These are phyloP conservation scores for Cutaneotrichosporon mucoides DNA, from an alignment of 1,284 basidiomycete species.

Conservation along the genomic window DNA sequence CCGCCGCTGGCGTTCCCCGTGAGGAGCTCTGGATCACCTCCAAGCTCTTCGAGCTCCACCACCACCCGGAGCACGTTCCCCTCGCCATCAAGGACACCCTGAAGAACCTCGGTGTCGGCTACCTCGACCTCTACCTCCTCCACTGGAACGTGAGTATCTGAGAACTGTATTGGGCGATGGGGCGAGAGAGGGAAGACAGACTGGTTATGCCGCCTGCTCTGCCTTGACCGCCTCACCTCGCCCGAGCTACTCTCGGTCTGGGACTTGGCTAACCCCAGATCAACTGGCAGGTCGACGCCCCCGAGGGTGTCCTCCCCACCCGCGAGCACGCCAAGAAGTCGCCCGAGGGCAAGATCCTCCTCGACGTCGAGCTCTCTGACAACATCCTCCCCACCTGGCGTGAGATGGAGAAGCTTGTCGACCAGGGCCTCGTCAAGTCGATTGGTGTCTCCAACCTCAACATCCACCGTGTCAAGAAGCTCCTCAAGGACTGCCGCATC, in stretches of 20 bases:
- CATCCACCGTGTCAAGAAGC: conserved; percentile 64
- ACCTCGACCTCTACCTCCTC: conserved; percentile 78
- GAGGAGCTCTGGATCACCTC: conserved; percentile 65
- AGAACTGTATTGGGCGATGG: background rate
- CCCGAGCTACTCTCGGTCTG: background rate
- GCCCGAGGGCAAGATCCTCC: conserved; percentile 50
- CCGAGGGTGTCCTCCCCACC: conserved; percentile 33
- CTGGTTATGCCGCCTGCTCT: background rate
- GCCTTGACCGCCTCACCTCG: background rate
- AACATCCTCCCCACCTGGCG: conserved; percentile 65
- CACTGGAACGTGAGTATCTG: conserved; percentile 59
- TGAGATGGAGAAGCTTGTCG: conserved; percentile 56
- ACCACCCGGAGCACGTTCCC: conserved; percentile 56
- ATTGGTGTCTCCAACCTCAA: conserved; percentile 69
- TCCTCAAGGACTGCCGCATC: conserved; percentile 56
- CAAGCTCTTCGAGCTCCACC: conserved; percentile 65
- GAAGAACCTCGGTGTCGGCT: conserved; percentile 63
- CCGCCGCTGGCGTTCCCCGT: conserved; percentile 56
- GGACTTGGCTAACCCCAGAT: conserved; percentile 23
- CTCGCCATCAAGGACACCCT: conserved; percentile 69
- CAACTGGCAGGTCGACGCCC: conserved; percentile 43
- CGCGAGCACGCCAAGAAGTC: conserved; percentile 38
- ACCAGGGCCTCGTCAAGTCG: conserved; percentile 55
- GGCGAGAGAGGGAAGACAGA: background rate
- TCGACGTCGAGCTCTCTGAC: conserved; percentile 63